phyloP scores from a whole-genome alignment of 2,329 filamentous ascomycete genomes.

The Aspergillus persii region DNA sequence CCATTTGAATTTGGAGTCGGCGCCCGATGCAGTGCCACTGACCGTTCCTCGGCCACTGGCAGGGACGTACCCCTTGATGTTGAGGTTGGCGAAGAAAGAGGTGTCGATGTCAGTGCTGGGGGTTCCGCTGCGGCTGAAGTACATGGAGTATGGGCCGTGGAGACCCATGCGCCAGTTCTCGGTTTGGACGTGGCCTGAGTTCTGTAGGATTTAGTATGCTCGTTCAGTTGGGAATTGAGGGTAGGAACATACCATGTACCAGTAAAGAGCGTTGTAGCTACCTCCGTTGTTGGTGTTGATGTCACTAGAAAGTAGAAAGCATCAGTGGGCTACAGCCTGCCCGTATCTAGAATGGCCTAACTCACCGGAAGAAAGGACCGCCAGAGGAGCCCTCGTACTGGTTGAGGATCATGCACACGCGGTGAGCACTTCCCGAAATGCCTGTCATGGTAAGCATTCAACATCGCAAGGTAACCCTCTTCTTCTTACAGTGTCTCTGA shows the following conservation, averaged over 20 bases:
- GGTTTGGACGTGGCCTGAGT: conserved; percentile 63
- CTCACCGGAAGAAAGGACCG: conserved; percentile 61
- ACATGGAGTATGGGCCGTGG: conserved; percentile 64
- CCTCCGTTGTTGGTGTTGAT: conserved; percentile 66
- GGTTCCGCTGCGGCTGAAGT: conserved; percentile 58
- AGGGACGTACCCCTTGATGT: conserved; percentile 58
- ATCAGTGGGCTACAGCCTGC: conserved; percentile 10
- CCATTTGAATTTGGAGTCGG: conserved; percentile 51
- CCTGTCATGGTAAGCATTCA: conserved; percentile 15
- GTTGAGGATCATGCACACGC: conserved; percentile 60
- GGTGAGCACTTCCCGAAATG: conserved; percentile 41
- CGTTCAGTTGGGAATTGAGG: too few species aligned
- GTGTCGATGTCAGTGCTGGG: conserved; percentile 53
- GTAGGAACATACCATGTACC: conserved; percentile 55
- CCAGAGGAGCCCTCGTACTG: conserved; percentile 63
- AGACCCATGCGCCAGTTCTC: conserved; percentile 62
- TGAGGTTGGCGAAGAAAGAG: conserved; percentile 59
- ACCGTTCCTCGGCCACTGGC: conserved; percentile 58
- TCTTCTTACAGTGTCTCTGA: conserved; percentile 53
- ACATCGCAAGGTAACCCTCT: neutral
- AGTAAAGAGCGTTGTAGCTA: conserved; percentile 58
- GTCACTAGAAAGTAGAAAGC: conserved; percentile 43
- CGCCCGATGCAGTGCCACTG: conserved; percentile 59
- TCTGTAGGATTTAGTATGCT: conserved; percentile 35
- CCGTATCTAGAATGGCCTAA: neutral